Base-by-base conservation (phyloP, 805 yeast species). In the Hanseniaspora thailandica region DNA sequence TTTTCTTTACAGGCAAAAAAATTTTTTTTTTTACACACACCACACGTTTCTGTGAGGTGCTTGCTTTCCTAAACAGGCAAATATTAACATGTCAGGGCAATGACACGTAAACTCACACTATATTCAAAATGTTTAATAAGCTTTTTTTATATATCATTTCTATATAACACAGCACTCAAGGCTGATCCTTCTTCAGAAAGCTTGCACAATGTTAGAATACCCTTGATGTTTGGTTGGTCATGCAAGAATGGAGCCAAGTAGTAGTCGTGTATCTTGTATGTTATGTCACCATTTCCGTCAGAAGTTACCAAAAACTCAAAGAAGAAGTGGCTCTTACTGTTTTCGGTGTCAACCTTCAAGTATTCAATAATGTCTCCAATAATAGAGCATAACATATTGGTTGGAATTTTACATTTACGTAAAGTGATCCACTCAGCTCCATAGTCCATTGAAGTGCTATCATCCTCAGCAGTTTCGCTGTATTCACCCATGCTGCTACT, bases 241-340 rank as follows among this genome's bases (percentile, higher is more conserved):
- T 40, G 23, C 15, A 50, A 34, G 23, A 50, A 50, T 26, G 54
- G 54, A 9, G 47, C 30, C 8, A 50, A n/a, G 17, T 43, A 50
- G 33, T 50, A 50, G 17, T 50, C 54, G 23, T 50, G 45, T 25
- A 50, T 40, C 15, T 41, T 50, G 31, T 41, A 50, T 7, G 45
- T 34, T n/a, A 40, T 40, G 22, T 50, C 54, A 8, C 54, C 54
- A n/a, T 50, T 50, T 22, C 45, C 54, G 23, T 40, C 40, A 34
- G 45, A 46, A 26, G 54, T 50, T 15, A 50, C 45, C 39, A 50
- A 43, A 20, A 50, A 50, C n/a, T 50, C 54, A 43, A 50, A 50
- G 26, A 43, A 50, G 25, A 50, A 50, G 22, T 41, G 45, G 10
- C 34, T 23, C 30, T 28, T 50, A 25, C 26, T 34, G n/a, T 50